A percentile compares a stretch with the other conserved stretches of the same genome.
Evolutionary conservation across 352 stramenopile genomes (phyloP).

Genomic region (Phytophthora pluvialis): DNA sequence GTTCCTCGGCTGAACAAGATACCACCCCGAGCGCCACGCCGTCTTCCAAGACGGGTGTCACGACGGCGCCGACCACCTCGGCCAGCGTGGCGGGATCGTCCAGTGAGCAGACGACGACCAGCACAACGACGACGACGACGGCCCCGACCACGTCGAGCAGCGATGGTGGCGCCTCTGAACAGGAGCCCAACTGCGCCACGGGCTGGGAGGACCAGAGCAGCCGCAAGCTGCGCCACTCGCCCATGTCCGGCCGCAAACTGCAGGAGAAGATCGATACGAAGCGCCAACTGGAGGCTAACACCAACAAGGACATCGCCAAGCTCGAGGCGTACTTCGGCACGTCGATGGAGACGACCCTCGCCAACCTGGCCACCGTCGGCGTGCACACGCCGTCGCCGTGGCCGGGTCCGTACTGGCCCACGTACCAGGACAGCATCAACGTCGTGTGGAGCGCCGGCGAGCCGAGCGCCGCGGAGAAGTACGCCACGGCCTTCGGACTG

Average conservation of each 20-base stretch:
- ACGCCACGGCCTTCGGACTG: constrained; percentile 50
- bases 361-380: constrained; percentile 26
- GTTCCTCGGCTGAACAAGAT: background rate
- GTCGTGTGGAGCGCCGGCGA: constrained; percentile 18
- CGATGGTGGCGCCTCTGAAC: constrained; percentile 14
- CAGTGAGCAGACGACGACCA: constrained; percentile 1
- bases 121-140: constrained; percentile 9
- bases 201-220: constrained; percentile 32
- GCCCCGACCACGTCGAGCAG: constrained; percentile 17
- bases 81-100: constrained; percentile 8
- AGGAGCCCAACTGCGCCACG: constrained; percentile 26
- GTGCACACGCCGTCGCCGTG: constrained; percentile 38
- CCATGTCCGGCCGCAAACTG: constrained; percentile 25
- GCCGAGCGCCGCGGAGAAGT: constrained; percentile 47
- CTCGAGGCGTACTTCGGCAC: constrained; percentile 35
- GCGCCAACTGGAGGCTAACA: constrained; percentile 20
- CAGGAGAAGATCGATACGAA: constrained; percentile 19
- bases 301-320: constrained; percentile 34
- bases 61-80: constrained; percentile 8
- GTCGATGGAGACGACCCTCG: constrained; percentile 31
- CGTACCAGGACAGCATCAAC: constrained; percentile 77
- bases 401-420: constrained; percentile 65
- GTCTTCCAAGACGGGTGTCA: constrained; percentile 8
- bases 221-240: constrained; percentile 27
- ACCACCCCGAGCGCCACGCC: background rate